Evolutionary conservation across 495 filamentous ascomycete species (phyloP), one percentile per base, ranked within the genome.

Genomic region (Penicillium salamii): DNA sequence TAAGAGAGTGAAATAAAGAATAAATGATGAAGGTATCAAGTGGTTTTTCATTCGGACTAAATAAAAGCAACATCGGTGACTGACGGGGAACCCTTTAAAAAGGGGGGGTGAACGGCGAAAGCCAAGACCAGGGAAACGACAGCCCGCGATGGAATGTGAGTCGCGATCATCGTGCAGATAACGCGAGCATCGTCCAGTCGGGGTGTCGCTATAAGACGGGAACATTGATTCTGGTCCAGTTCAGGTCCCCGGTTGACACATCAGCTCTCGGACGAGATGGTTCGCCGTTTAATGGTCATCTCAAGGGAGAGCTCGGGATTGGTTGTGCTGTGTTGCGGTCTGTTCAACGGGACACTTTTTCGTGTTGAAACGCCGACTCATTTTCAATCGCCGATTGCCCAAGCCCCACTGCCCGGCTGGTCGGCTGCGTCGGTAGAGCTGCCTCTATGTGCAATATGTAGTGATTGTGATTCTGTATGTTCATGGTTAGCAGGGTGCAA

Each of bases 341-440:
- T 47, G 34, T 13, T 31, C n/a, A 1, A 11, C n/a, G 7, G n/a
- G n/a, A n/a, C n/a, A n/a, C n/a, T n/a, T n/a, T n/a, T n/a, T n/a
- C n/a, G n/a, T n/a, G n/a, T 8, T 26, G 31, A 35, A 12, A 35
- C 43, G 43, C 31, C 43, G 43, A 46, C 18, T 34, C 42, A 45
- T 18, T 28, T 6, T 43, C 34, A 52, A 24, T 46, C 42, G 42
- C 24, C 44, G 32, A 49, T 17, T 26, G 51, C 57, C 57, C 54
- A 54, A 61, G 54, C 26, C 47, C 58, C 53, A 42, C 42, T 49
- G 41, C 61, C 61, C 58, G 61, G 40, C 35, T 51, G 49, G 23
- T 63, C 60, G 59, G 56, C 48, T 57, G 51, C 20, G 54, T 55
- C 57, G 59, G n/a, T n/a, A n/a, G n/a, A n/a, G n/a, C n/a, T n/a